Base-by-base conservation (phyloP, 2,329 filamentous ascomycete species). In the Diaporthe sp. region DNA sequence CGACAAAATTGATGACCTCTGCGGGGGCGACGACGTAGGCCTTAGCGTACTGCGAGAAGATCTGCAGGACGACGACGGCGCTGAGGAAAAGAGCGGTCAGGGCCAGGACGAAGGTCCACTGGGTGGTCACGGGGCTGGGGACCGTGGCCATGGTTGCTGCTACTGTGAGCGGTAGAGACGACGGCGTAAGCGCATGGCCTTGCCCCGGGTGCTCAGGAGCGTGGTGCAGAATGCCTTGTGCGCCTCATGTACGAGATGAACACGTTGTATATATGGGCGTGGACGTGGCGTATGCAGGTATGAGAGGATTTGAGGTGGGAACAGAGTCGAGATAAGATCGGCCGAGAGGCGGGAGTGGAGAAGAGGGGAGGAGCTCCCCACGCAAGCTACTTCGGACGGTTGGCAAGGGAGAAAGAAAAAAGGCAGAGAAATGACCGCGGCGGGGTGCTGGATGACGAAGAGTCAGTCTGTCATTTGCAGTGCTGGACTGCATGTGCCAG, bases 11-110 rank as follows among this genome's bases (percentile, higher is more conserved):
- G 75, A 83, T 83, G 73, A 92, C 86, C 82, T 93, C 91, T 77
- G 85, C 85, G 39, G 91, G 91, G 39, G 91, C 91, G 49, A 86
- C 87, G 58, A 88, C 80, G 82, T 92, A 93, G 25, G 90, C 91
- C 75, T 86, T 82, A 71, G 87, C 86, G 81, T 91, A 91, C 71
- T 86, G 86, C 78, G 86, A 85, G 73, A 87, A 81, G 77, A 88
- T 86, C 81, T 91, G 90, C 75, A 83, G 85, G 80, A 90, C 84
- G 78, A 92, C 87, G 78, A 89, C 85, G 76, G 90, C 82, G 57
- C 89, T 89, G 75, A 92, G 87, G 60, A 87, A 83, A 81, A 91
- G 86, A 77, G 91, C 90, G 83, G 90, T 89, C 82, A 91, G 84
- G 78, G 89, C 85, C 76, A 92, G 86, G 81, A 91, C 85, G 79